A percentile compares a stretch with the other conserved stretches of the same genome.
Conservation (phyloP, 169 alveolate genomes). For the Plasmodium fragile region DNA sequence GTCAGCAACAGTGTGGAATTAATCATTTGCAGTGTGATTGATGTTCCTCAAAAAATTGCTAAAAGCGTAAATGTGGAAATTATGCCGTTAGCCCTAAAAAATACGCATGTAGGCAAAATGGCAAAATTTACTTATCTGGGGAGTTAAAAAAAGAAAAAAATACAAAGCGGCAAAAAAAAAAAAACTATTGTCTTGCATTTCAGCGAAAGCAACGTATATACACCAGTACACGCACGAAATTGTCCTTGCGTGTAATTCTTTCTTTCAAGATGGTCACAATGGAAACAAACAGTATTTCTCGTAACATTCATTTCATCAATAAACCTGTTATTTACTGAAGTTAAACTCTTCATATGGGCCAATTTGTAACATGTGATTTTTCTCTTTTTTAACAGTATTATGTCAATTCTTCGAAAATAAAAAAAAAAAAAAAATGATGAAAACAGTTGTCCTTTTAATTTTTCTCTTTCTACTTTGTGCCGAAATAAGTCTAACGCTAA, state of each 20-base stretch:
- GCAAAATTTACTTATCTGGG: not conserved
- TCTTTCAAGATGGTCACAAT: not conserved
- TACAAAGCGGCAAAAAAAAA: not conserved
- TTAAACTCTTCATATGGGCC: conserved; percentile 19
- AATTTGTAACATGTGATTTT: not conserved
- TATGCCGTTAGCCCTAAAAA: not conserved
- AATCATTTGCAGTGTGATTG: not conserved
- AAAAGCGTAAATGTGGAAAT: not conserved
- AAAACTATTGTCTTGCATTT: not conserved
- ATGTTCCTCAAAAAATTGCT: not conserved
- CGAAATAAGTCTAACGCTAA: conserved; percentile 7
- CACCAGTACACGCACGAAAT: not conserved
- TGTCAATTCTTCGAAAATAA: conserved; percentile 6
- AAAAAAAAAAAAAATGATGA: conserved; percentile 42
- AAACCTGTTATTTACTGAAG: conserved; percentile 3
- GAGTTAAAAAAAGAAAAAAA: not conserved
- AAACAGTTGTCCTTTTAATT: conserved; percentile 16
- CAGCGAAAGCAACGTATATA: not conserved
- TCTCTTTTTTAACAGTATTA: not conserved
- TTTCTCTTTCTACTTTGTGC: conserved; percentile 14
- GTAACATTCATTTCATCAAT: not conserved
- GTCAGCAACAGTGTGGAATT: not conserved
- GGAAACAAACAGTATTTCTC: not conserved
- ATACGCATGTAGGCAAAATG: not conserved
- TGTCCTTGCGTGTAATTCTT: not conserved